Evolutionary conservation across 768 basidiomycete species (phyloP).

Genomic region (Boletus sensibilis): DNA sequence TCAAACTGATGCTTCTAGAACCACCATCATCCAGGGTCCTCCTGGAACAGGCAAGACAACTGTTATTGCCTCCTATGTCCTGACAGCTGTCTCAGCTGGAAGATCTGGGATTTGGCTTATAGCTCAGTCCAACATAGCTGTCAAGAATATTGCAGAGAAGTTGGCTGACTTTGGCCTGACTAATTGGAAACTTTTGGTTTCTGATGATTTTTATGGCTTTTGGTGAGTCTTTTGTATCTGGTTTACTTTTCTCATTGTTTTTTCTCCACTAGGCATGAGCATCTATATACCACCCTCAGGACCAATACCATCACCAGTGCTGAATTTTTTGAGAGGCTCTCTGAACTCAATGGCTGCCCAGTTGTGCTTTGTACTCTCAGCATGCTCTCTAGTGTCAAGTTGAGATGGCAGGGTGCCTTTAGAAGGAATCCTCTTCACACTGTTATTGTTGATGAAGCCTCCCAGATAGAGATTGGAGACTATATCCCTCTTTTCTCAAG

Average conservation of each 20-base stretch:
- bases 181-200: conserved; percentile 69
- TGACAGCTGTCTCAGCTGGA: conserved; percentile 40
- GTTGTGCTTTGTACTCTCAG: conserved; percentile 75
- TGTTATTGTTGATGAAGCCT: conserved; percentile 66
- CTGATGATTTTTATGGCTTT: conserved; percentile 59
- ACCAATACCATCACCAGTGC: conserved; percentile 53
- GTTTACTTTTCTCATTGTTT: conserved; percentile 3
- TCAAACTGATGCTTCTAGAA: conserved; percentile 31
- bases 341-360: conserved; percentile 38
- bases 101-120: conserved; percentile 69
- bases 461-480: conserved; percentile 59
- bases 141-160: conserved; percentile 88
- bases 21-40: conserved; percentile 47
- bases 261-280: conserved; percentile 66
- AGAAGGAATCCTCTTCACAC: conserved; percentile 39
- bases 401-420: conserved; percentile 25
- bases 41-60: conserved; percentile 75
- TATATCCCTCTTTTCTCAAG: conserved; percentile 44
- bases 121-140: conserved; percentile 85
- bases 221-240: conserved; percentile 47
- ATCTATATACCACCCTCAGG: conserved; percentile 56
- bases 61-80: conserved; percentile 65
- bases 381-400: conserved; percentile 57
- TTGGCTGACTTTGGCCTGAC: conserved; percentile 51
- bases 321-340: conserved; percentile 34